Conservation (phyloP, 139 green algal genomes). For the Chlorella sp. region DNA sequence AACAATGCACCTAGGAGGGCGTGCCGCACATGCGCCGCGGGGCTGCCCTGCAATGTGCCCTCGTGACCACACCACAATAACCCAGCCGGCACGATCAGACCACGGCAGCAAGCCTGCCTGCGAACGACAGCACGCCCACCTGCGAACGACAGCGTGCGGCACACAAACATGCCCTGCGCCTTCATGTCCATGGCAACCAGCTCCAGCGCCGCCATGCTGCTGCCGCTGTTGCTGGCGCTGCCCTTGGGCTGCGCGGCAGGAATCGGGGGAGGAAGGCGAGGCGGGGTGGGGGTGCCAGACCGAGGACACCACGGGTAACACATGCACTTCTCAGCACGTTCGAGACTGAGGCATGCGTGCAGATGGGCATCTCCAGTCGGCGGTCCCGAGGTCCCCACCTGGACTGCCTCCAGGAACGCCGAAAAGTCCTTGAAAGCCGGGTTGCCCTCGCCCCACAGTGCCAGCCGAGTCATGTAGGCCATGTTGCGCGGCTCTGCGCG, state of each 20-base stretch:
- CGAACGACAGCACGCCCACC: constrained; percentile 7
- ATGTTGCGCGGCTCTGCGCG: constrained; percentile 62
- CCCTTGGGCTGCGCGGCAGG: constrained; percentile 51
- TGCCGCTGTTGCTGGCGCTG: constrained; percentile 28
- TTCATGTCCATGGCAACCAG: constrained; percentile 90
- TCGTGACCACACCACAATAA: too few relatives aligned
- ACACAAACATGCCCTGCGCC: constrained; percentile 84
- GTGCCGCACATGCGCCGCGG: too few relatives aligned
- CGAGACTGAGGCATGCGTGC: background rate
- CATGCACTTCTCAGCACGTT: too few relatives aligned
- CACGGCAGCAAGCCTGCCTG: too few relatives aligned
- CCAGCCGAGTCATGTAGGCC: constrained; percentile 83
- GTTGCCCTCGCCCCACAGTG: constrained; percentile 76
- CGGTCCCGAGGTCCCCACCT: too few relatives aligned
- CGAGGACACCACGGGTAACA: too few relatives aligned
- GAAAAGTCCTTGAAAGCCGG: constrained; percentile 52
- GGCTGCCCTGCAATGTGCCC: too few relatives aligned
- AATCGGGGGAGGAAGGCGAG: background rate
- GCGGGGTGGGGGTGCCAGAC: background rate
- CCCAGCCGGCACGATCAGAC: too few relatives aligned
- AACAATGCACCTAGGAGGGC: too few relatives aligned
- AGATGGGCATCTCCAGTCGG: background rate
- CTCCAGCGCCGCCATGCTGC: constrained; percentile 71
- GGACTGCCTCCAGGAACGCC: constrained; percentile 59
- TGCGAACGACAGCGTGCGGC: constrained; percentile 80